Evolutionary conservation across 2,329 filamentous ascomycete species (phyloP), one percentile per base, ranked within the genome.

Genomic region (Pyricularia grisea): DNA sequence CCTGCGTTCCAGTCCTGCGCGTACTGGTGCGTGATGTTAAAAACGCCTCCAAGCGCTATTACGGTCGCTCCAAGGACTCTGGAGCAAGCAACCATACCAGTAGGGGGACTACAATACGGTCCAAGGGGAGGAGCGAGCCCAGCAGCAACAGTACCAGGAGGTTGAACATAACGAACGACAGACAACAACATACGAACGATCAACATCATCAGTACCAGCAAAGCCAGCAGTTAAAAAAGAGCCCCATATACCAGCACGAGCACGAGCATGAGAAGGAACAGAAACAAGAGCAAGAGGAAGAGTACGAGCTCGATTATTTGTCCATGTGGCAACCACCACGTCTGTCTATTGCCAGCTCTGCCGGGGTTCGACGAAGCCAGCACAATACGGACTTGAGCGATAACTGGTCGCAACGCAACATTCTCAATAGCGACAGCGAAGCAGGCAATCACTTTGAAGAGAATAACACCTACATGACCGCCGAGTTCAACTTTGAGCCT

Each of bases 1-100:
- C 76, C 1, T 78, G 76, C 14, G 75, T 79, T 30, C 77, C 71
- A 3, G 73, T 78, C 10, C 69, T 78, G n/a, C 74, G 76, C 17
- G 74, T 74, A 3, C 71, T 77, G 5, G 68, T 75, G 61, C 74
- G 68, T 28, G 67, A 68, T 50, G 67, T 68, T 1, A 33, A 50
- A 9, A 64, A 36, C 20, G 28, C 67, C 17, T 63, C 67, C 4
- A 55, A 60, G 9, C 67, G 67, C 31, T 25, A 33, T 30, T 68
- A 68, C 23, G 67, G 67, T 1, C 61, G 55, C 3, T 61, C 67
- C n/a, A 61, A 25, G 58, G n/a, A 27, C 25, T 61, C 58, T n/a
- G 31, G 20, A 2, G 50, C 65, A 1, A 17, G 65, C 6, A 12
- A 11, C 65, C 31, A 66, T 31, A n/a, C 14, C 17, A n/a, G 28